A percentile compares a stretch with the other conserved stretches of the same genome.
phyloP scores from a whole-genome alignment of 768 basidiomycete genomes.

The Pisolithus orientalis region DNA sequence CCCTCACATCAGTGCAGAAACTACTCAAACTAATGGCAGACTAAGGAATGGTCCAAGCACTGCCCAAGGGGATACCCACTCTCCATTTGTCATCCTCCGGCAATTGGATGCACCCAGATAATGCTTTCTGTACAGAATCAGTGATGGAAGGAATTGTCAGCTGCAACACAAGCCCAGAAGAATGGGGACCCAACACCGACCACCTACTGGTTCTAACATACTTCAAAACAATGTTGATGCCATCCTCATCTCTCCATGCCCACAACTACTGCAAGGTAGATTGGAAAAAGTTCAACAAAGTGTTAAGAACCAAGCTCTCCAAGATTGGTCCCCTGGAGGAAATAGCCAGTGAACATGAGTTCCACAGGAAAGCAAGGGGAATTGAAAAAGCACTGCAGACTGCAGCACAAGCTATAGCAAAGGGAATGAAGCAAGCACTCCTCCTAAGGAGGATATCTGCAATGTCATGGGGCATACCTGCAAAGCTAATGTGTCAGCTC shows the following conservation, averaged over 20 bases:
- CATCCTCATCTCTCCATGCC: too few species aligned
- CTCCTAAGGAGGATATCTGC: too few species aligned
- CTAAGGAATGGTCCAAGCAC: slow-evolving; percentile 27
- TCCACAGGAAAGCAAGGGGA: slow-evolving; percentile 1
- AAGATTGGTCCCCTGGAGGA: background rate
- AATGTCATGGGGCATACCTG: too few species aligned
- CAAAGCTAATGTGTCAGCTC: slow-evolving; percentile 13
- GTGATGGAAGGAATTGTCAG: fast-evolving
- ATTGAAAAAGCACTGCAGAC: slow-evolving; percentile 3
- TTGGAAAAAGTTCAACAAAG: slow-evolving; percentile 6
- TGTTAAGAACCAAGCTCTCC: background rate
- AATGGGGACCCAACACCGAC: background rate
- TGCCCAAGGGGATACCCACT: slow-evolving; percentile 31
- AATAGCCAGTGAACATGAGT: background rate
- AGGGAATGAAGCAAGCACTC: slow-evolving; percentile 9
- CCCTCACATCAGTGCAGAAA: too few species aligned
- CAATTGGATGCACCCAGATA: too few species aligned
- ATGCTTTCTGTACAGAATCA: background rate
- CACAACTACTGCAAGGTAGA: slow-evolving; percentile 2
- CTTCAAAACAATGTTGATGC: background rate
- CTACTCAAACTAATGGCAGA: background rate
- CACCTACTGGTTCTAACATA: slow-evolving; percentile 8
- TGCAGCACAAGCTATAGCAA: too few species aligned
- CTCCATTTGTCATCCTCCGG: slow-evolving; percentile 9
- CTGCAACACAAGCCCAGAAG: background rate